Percentiles rank a stretch among this genome's conserved stretches.
Conservation (phyloP, 306 rosid species). For the Crataegus laevigata region DNA sequence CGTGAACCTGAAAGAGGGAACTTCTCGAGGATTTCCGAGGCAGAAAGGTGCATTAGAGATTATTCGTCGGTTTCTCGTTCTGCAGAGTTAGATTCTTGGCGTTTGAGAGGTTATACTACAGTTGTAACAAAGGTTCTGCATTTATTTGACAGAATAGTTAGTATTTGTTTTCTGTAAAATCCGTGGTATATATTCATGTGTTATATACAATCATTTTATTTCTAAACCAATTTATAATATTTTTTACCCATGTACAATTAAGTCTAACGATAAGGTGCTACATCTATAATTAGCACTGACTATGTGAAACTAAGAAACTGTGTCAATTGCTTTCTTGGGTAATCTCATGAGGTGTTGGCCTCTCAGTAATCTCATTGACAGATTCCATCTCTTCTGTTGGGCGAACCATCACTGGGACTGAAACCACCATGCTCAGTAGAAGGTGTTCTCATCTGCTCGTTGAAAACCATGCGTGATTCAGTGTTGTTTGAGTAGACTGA, state of each 20-base stretch:
- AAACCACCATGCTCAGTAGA: background rate
- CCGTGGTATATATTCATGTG: too few relatives aligned
- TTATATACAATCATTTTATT: too few relatives aligned
- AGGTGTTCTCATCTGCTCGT: background rate
- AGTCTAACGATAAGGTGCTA: background rate
- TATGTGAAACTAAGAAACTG: background rate
- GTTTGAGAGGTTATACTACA: too few relatives aligned
- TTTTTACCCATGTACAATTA: background rate
- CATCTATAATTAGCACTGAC: background rate
- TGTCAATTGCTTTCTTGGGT: background rate
- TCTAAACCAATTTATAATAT: background rate
- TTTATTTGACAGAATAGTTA: too few relatives aligned
- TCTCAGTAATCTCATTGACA: background rate
- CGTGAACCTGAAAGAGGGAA: background rate
- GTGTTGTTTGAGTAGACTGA: conserved; percentile 5
- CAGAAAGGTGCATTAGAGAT: too few relatives aligned
- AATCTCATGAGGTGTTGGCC: background rate
- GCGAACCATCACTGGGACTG: background rate
- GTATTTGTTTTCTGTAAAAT: too few relatives aligned
- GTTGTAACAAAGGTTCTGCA: too few relatives aligned
- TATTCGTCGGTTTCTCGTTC: too few relatives aligned
- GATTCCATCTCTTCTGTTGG: background rate
- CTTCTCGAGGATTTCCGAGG: too few relatives aligned
- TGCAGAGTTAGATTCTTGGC: too few relatives aligned
- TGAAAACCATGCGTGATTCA: background rate